Percentiles rank a stretch among this genome's conserved stretches.
These are phyloP conservation scores for Harringtonia lauricola DNA, from an alignment of 2,329 filamentous ascomycete species.

Conservation along the genomic window DNA sequence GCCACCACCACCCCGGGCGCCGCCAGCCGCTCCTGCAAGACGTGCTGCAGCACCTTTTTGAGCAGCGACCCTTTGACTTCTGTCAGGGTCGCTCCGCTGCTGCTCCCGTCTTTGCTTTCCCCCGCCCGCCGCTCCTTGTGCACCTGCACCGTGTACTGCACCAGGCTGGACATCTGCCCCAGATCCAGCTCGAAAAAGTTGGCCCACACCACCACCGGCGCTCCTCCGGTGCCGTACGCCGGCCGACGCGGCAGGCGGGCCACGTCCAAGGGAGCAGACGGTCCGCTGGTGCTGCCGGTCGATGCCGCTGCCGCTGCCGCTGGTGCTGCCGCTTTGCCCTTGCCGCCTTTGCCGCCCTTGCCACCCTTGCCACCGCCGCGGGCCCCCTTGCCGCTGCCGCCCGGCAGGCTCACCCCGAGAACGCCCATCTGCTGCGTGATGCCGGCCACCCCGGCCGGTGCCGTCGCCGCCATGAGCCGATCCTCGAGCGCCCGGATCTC, in stretches of 20 bases:
- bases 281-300: background rate
- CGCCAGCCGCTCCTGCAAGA: conserved; percentile 21
- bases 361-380: background rate
- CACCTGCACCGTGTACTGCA: conserved; percentile 34
- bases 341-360: background rate
- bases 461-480: conserved; percentile 9
- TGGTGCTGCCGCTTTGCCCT: background rate
- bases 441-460: background rate
- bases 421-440: background rate
- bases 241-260: conserved; percentile 32
- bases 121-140: background rate
- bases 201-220: conserved; percentile 34
- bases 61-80: conserved; percentile 12
- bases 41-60: conserved; percentile 8
- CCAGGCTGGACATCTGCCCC: conserved; percentile 20
- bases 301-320: background rate
- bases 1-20: conserved; percentile 18
- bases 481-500: conserved; percentile 17
- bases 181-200: conserved; percentile 41
- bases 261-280: background rate
- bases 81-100: background rate
- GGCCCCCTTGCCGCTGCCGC: background rate
- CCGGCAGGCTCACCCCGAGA: background rate
- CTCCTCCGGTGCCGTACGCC: conserved; percentile 34
- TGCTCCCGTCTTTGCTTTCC: background rate